Base-by-base conservation (phyloP, 1,139 yeast species). In the Sugiyamaella neomexicana region DNA sequence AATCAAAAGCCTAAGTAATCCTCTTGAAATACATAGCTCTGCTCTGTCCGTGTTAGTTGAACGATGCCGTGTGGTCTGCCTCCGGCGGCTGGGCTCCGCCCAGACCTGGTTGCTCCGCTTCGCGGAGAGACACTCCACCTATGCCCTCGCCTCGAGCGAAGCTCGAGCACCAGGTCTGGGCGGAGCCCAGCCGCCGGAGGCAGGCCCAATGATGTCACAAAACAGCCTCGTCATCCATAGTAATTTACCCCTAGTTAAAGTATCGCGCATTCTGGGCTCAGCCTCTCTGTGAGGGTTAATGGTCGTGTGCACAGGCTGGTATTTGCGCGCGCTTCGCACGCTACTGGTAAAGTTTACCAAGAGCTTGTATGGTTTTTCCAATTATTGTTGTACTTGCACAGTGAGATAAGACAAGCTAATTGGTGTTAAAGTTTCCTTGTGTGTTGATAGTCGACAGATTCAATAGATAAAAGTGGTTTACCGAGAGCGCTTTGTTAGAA, bases 1-100 rank as follows among this genome's bases (percentile, higher is more conserved):
- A 86, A 73, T 55, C 68, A 58, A 68, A 66, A 58, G 57, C 53
- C 27, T 54, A 42, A 51, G 23, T 25, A 46, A 3, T n/a, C 15
- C 15, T n/a, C n/a, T n/a, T n/a, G n/a, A 25, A 27, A 38, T 38
- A 38, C 17, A 38, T 15, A 12, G 34, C 10, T 12, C n/a, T 9
- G n/a, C 34, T 29, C n/a, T n/a, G n/a, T n/a, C n/a, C n/a, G n/a
- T n/a, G n/a, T n/a, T n/a, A n/a, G n/a, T n/a, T n/a, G n/a, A n/a
- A n/a, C n/a, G 10, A 4, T 29, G 10, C 34, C n/a, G n/a, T 7
- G 8, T 29, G 34, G n/a, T 29, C 34, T 29, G 34, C 34, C 34
- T 29, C 34, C 34, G 34, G 34, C 34, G 34, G 34, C 34, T 29
- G 34, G 34, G 34, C 34, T 29, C 34, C 34, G 34, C 34, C 34